phyloP scores from a whole-genome alignment of 2,329 filamentous ascomycete genomes.

The Aspergillus transmontanensis region DNA sequence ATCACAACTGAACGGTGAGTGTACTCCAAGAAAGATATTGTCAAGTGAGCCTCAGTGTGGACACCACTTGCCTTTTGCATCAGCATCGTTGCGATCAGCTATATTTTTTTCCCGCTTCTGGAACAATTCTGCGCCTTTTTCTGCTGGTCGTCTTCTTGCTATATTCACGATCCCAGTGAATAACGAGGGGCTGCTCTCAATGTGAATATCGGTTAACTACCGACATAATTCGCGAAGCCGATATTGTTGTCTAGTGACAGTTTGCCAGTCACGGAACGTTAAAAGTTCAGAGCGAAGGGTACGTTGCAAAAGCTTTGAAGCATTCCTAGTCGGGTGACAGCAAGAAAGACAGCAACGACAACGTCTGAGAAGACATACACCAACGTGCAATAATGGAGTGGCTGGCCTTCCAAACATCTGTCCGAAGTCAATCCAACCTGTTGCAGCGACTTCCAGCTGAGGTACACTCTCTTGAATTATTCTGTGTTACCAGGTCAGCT shows the following conservation, averaged over 20 bases:
- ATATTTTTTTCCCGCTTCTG: too few species aligned
- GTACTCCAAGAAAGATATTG: not conserved
- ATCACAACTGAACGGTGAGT: not conserved
- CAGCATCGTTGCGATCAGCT: too few species aligned
- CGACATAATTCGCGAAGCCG: too few species aligned
- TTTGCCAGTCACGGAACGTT: not conserved
- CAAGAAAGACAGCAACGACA: not conserved
- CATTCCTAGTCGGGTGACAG: not conserved
- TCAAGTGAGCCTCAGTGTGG: not conserved
- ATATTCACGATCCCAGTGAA: not conserved
- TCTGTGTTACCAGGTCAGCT: not conserved
- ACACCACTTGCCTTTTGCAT: too few species aligned
- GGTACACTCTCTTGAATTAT: conserved; percentile 1
- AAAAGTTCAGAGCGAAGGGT: not conserved
- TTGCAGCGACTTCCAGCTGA: conserved; percentile 16
- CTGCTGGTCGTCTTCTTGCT: not conserved
- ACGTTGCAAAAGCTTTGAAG: not conserved
- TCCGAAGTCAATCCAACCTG: not conserved
- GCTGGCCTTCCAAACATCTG: not conserved
- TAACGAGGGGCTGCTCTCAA: not conserved
- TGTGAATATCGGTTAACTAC: too few species aligned
- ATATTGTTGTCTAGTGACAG: too few species aligned
- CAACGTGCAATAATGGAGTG: not conserved
- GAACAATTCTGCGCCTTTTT: too few species aligned
- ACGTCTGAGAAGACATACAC: not conserved